Conservation (phyloP, 768 basidiomycete genomes). For the Auricularia cornea region DNA sequence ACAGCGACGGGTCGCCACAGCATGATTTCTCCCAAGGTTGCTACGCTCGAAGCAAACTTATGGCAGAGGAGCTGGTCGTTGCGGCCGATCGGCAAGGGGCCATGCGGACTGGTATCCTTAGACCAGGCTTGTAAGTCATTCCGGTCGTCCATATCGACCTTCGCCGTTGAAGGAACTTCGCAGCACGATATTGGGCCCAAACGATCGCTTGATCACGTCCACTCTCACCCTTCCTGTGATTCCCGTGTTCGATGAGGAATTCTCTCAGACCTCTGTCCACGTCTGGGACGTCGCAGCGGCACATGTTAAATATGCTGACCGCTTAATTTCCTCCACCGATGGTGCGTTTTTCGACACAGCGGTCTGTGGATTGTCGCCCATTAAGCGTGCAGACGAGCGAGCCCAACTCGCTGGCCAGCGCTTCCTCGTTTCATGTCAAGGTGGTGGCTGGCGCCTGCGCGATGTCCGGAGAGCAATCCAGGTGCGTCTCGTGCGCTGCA, state of each 20-base stretch:
- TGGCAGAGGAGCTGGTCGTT: constrained; percentile 1
- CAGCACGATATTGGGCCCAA: constrained; percentile 28
- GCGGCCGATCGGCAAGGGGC: not conserved
- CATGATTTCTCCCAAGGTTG: not conserved
- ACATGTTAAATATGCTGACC: constrained; percentile 26
- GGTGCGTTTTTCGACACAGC: not conserved
- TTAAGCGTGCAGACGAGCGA: constrained; percentile 9
- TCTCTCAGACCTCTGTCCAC: constrained; percentile 24
- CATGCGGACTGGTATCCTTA: constrained; percentile 15
- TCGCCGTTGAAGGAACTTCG: not conserved
- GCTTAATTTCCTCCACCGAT: constrained; percentile 6
- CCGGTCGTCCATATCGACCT: not conserved
- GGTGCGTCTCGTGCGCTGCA: constrained; percentile 11
- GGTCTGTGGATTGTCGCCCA: not conserved
- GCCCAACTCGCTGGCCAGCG: constrained; percentile 23
- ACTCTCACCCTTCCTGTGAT: constrained; percentile 24
- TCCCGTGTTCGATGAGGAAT: constrained; percentile 24
- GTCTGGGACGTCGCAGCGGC: constrained; percentile 31
- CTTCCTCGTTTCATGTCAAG: constrained; percentile 28
- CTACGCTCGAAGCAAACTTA: not conserved
- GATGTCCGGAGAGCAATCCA: constrained; percentile 24
- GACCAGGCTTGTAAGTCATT: constrained; percentile 24
- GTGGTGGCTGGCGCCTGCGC: constrained; percentile 23
- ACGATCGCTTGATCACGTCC: constrained; percentile 24
- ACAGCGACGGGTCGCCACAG: not conserved